Conservation (phyloP, 768 basidiomycete genomes). For the Plicaturopsis crispa region DNA sequence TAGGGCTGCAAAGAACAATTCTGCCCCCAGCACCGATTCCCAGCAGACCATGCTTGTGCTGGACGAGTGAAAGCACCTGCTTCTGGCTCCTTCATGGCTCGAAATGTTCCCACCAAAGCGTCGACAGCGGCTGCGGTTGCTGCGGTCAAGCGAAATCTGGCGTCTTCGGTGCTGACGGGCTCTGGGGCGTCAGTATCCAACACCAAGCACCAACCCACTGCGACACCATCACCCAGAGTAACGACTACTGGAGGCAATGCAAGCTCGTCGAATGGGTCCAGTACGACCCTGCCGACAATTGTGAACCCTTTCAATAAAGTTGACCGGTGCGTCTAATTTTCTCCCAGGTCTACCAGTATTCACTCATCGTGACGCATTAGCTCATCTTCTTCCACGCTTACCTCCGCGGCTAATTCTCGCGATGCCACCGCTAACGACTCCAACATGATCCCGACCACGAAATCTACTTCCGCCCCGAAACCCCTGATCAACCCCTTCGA, state of each 20-base stretch:
- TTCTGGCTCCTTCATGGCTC: constrained; percentile 12
- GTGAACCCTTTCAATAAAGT: constrained; percentile 34
- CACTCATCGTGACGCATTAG: constrained; percentile 69
- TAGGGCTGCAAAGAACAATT: constrained; percentile 69
- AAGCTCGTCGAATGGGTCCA: not conserved
- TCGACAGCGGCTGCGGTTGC: constrained; percentile 23
- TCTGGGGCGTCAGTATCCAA: constrained; percentile 20
- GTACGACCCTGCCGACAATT: constrained; percentile 6
- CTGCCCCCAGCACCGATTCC: constrained; percentile 76
- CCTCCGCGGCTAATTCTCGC: constrained; percentile 14
- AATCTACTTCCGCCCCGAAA: constrained; percentile 29
- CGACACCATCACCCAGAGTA: constrained; percentile 12
- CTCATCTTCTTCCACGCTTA: constrained; percentile 14
- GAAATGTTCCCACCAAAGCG: constrained; percentile 10
- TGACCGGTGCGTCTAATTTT: constrained; percentile 53
- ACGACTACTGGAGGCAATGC: not conserved
- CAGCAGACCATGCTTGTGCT: constrained; percentile 58
- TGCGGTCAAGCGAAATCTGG: constrained; percentile 29
- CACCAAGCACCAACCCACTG: constrained; percentile 22
- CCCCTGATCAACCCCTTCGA: constrained; percentile 28
- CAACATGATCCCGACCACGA: constrained; percentile 20
- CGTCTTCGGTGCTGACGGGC: constrained; percentile 22
- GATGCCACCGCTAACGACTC: constrained; percentile 6
- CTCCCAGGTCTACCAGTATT: constrained; percentile 28
- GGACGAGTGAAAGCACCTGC: constrained; percentile 15